Evolutionary conservation across 148 eudicot species (phyloP).

Genomic region (Fagopyrum homotropicum): DNA sequence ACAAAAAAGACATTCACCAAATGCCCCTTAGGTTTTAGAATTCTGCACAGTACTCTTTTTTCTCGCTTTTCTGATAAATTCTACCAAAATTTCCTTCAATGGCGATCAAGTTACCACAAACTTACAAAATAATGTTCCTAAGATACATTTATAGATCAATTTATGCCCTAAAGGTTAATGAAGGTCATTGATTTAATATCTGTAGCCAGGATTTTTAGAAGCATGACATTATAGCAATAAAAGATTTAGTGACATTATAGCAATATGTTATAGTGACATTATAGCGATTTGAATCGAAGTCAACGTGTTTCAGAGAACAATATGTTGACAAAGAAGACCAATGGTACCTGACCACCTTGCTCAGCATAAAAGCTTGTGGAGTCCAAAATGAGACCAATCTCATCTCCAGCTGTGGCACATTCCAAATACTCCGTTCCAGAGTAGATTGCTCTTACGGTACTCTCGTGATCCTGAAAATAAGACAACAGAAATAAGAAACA

Average conservation of each 20-base stretch:
- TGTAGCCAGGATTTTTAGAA: not conserved
- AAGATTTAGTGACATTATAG: too few species aligned
- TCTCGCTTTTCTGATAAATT: not conserved
- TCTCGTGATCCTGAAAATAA: slow-evolving; percentile 64
- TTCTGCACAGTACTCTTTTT: not conserved
- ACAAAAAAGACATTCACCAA: not conserved
- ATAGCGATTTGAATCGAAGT: not conserved
- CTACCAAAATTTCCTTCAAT: not conserved
- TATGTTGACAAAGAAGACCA: not conserved
- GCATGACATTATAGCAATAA: not conserved
- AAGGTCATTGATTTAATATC: not conserved
- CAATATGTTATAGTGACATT: not conserved
- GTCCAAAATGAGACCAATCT: slow-evolving; percentile 78
- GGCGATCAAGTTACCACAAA: too few species aligned
- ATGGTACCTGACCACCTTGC: slow-evolving; percentile 97
- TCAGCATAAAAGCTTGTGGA: slow-evolving; percentile 95
- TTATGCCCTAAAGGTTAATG: too few species aligned
- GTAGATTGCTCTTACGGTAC: slow-evolving; percentile 75
- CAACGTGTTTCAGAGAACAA: not conserved
- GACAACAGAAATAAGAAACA: slow-evolving; percentile 13
- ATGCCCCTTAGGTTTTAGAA: not conserved
- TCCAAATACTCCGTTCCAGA: slow-evolving; percentile 69
- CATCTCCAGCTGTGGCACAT: slow-evolving; percentile 49
- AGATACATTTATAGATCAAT: too few species aligned
- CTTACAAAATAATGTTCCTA: too few species aligned